These are phyloP conservation scores for Penicillium sp. DNA, from an alignment of 2,329 filamentous ascomycete genomes.

Conservation along the genomic window DNA sequence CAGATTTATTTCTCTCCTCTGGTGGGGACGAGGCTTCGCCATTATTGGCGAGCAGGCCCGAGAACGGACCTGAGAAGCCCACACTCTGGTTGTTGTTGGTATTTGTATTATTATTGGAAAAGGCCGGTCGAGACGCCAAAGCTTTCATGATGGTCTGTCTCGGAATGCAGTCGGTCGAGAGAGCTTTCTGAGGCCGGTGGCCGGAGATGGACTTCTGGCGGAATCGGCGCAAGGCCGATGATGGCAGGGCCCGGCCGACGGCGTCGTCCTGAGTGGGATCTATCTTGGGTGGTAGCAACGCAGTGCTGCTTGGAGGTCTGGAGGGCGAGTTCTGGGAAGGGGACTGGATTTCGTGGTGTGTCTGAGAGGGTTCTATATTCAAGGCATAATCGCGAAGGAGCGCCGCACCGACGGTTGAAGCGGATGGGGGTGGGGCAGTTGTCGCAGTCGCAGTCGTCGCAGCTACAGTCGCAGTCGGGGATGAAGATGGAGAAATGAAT, in stretches of 20 bases:
- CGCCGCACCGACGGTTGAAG: slow-evolving; percentile 40
- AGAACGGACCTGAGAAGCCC: slow-evolving; percentile 63
- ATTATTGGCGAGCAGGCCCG: slow-evolving; percentile 60
- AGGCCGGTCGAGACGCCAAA: slow-evolving; percentile 65
- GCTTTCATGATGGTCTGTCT: slow-evolving; percentile 84
- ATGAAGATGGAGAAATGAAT: slow-evolving; percentile 23
- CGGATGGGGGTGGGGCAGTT: slow-evolving; percentile 26
- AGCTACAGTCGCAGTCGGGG: slow-evolving; percentile 27
- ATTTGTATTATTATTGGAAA: slow-evolving; percentile 60
- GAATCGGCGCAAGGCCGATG: slow-evolving; percentile 39
- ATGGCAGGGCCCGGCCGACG: slow-evolving; percentile 28
- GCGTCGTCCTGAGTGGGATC: slow-evolving; percentile 31
- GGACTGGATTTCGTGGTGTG: slow-evolving; percentile 36
- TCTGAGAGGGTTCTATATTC: slow-evolving; percentile 48
- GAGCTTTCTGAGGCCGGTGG: slow-evolving; percentile 51
- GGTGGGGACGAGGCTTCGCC: slow-evolving; percentile 20
- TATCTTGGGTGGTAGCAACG: slow-evolving; percentile 23
- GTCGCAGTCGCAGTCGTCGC: slow-evolving; percentile 6
- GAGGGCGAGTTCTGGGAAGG: slow-evolving; percentile 26
- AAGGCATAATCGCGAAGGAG: slow-evolving; percentile 50
- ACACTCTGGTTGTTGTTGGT: slow-evolving; percentile 54
- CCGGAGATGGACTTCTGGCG: slow-evolving; percentile 38
- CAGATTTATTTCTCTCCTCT: slow-evolving; percentile 21
- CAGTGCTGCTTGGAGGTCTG: slow-evolving; percentile 22
- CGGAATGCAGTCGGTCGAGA: slow-evolving; percentile 70